These are phyloP conservation scores for Pisolithus albus DNA, from an alignment of 768 basidiomycete genomes.

Conservation along the genomic window DNA sequence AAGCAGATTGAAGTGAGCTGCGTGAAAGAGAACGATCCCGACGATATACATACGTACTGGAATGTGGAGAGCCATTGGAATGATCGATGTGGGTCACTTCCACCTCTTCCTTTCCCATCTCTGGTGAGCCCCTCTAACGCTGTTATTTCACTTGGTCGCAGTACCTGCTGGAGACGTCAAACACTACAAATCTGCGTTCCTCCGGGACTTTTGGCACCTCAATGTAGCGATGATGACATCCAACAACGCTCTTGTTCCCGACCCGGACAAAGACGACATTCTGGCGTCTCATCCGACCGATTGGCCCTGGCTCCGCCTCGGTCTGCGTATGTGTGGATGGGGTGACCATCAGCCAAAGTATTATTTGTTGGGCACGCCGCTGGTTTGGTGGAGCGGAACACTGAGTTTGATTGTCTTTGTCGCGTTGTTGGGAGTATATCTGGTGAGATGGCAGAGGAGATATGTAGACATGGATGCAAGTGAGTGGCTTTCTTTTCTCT, in stretches of 20 bases:
- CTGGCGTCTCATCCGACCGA: slow-evolving; percentile 88
- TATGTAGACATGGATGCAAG: slow-evolving; percentile 88
- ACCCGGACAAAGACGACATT: slow-evolving; percentile 98
- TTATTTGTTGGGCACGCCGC: slow-evolving; percentile 87
- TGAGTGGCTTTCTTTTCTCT: slow-evolving; percentile 31
- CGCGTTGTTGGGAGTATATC: slow-evolving; percentile 54
- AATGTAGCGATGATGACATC: slow-evolving; percentile 99
- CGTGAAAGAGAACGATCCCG: slow-evolving; percentile 76
- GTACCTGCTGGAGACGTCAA: slow-evolving; percentile 81
- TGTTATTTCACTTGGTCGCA: slow-evolving; percentile 22
- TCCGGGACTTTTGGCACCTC: slow-evolving; percentile 96
- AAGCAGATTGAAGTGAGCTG: slow-evolving; percentile 98
- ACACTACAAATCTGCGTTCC: slow-evolving; percentile 84
- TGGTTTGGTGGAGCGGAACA: slow-evolving; percentile 85
- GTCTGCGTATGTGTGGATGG: slow-evolving; percentile 98
- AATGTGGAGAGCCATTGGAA: slow-evolving; percentile 99
- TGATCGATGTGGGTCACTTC: slow-evolving; percentile 64
- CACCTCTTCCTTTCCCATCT: not conserved
- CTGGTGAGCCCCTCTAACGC: not conserved
- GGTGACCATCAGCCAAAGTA: slow-evolving; percentile 82
- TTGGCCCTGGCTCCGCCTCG: slow-evolving; percentile 89
- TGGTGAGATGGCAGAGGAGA: slow-evolving; percentile 80
- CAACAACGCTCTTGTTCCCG: slow-evolving; percentile 95
- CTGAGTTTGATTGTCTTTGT: slow-evolving; percentile 55
- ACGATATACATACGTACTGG: slow-evolving; percentile 88